phyloP scores from a whole-genome alignment of 768 basidiomycete genomes.

The Agrocybe praecox region DNA sequence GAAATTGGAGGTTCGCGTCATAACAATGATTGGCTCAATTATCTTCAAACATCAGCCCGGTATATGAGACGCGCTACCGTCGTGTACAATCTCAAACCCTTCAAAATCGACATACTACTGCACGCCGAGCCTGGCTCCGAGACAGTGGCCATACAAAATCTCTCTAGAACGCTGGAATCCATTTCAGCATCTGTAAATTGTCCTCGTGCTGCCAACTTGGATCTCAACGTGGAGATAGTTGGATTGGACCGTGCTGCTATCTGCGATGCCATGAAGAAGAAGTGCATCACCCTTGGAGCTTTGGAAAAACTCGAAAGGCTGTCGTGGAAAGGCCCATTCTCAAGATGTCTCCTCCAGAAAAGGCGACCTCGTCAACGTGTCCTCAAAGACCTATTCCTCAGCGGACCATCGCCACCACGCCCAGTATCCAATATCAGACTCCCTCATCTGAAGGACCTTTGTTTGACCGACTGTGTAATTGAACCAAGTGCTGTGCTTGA shows the following conservation, averaged over 20 bases:
- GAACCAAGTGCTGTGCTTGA: background rate
- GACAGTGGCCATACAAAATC: background rate
- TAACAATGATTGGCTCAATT: background rate
- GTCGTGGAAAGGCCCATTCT: slow-evolving; percentile 1
- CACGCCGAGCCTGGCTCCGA: background rate
- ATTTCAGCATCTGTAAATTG: background rate
- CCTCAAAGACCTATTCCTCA: background rate
- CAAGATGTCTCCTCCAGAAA: background rate
- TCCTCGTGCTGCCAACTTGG: background rate
- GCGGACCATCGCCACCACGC: background rate
- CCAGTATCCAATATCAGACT: background rate
- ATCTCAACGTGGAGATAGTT: slow-evolving; percentile 2
- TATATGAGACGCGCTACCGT: background rate
- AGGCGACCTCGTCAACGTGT: background rate
- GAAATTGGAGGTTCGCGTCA: slow-evolving; percentile 5
- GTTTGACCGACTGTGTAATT: background rate
- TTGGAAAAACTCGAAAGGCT: background rate
- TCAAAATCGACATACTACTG: background rate
- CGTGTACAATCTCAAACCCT: background rate
- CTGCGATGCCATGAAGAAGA: background rate
- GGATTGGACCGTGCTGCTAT: background rate
- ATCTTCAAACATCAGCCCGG: background rate
- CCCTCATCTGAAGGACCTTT: background rate
- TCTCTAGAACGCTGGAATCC: background rate
- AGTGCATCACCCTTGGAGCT: background rate